A percentile compares a stretch with the other conserved stretches of the same genome.
Conservation (phyloP, 2,329 filamentous ascomycete genomes). For the Trichoderma sp. region DNA sequence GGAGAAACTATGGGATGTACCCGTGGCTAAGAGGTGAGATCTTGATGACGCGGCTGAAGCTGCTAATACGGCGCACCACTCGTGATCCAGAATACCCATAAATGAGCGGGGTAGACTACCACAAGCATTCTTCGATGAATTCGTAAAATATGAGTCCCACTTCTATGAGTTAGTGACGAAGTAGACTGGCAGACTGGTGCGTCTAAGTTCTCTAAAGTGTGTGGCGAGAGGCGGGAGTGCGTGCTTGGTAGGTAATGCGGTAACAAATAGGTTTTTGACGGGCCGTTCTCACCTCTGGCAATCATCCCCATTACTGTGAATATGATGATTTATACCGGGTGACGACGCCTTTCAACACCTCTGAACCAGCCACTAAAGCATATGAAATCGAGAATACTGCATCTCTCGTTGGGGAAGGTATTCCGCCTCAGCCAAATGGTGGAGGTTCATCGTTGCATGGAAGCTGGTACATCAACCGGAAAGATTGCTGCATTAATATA, state of each 20-base stretch:
- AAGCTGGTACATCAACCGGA: neutral
- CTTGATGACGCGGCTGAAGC: no score
- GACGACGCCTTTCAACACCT: neutral
- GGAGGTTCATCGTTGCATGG: neutral
- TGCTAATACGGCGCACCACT: no score
- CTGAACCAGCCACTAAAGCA: neutral
- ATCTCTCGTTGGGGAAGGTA: neutral
- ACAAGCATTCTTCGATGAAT: neutral
- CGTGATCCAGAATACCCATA: neutral
- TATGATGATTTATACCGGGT: neutral
- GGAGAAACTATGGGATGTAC: no score
- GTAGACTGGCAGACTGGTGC: neutral
- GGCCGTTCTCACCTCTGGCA: no score
- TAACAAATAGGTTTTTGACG: neutral
- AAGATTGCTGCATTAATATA: neutral
- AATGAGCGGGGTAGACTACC: neutral
- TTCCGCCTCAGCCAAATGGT: neutral
- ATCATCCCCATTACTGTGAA: neutral
- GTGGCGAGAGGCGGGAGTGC: neutral
- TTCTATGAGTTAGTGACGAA: neutral
- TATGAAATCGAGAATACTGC: neutral
- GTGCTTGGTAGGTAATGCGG: neutral
- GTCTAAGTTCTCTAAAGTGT: neutral
- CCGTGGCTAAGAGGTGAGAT: no score
- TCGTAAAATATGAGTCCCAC: neutral